Evolutionary conservation across 257 asterid genomes (phyloP).

Genomic region (Echium plantagineum): DNA sequence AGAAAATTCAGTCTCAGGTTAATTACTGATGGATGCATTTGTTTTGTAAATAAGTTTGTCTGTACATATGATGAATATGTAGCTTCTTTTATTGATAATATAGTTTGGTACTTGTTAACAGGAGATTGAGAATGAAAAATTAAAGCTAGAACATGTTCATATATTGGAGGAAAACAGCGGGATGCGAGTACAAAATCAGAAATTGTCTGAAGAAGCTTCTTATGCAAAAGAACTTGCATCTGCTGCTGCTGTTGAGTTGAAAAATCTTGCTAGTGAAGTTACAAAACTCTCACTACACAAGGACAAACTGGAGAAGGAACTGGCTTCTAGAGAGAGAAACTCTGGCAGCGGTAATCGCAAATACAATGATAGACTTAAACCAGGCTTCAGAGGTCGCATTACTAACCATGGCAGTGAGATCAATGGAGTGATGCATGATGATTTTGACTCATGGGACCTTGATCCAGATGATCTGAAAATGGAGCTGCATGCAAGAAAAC

Average conservation of each 20-base stretch:
- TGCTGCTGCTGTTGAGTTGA: constrained; percentile 93
- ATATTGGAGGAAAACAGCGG: constrained; percentile 82
- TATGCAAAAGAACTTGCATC: constrained; percentile 97
- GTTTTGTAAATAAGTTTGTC: not conserved
- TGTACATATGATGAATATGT: not conserved
- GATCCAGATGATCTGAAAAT: constrained; percentile 61
- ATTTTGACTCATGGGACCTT: constrained; percentile 68
- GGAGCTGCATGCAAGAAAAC: constrained; percentile 89
- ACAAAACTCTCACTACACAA: constrained; percentile 78
- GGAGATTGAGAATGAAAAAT: constrained; percentile 83
- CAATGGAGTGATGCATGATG: constrained; percentile 47
- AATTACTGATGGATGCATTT: too few species aligned
- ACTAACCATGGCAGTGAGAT: constrained; percentile 42
- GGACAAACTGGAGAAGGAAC: constrained; percentile 69
- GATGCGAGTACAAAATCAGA: constrained; percentile 68
- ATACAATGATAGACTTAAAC: constrained; percentile 39
- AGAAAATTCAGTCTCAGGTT: constrained; percentile 75
- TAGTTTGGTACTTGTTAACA: constrained; percentile 12
- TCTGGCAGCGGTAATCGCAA: constrained; percentile 41
- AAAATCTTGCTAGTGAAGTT: constrained; percentile 86
- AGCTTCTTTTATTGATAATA: not conserved
- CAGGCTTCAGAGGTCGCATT: constrained; percentile 51
- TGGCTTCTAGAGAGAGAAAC: constrained; percentile 62
- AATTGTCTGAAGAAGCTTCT: constrained; percentile 85
- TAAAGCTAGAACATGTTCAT: constrained; percentile 67